Evolutionary conservation across 2,329 filamentous ascomycete genomes (phyloP).

Genomic region (Pseudovirgaria hyperparasitica): DNA sequence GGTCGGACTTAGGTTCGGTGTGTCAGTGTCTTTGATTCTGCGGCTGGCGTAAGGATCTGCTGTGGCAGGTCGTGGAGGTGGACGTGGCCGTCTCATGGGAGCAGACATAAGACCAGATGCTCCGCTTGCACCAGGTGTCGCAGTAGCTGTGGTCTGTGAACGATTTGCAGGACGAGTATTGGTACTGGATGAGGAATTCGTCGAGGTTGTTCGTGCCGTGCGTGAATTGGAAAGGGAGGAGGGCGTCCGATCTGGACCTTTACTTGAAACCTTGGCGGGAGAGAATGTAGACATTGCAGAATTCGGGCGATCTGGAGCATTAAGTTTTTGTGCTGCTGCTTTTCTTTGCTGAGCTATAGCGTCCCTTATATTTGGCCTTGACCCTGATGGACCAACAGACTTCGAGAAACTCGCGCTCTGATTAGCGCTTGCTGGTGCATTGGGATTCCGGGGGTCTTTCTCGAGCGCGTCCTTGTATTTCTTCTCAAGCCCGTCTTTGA

Average conservation of each 20-base stretch:
- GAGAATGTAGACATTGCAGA: constrained; percentile 44
- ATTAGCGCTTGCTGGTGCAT: constrained; percentile 36
- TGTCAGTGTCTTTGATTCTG: constrained; percentile 24
- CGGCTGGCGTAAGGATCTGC: constrained; percentile 39
- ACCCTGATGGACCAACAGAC: constrained; percentile 32
- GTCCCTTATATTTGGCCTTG: constrained; percentile 56
- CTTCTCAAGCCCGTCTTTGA: constrained; percentile 65
- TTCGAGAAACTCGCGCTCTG: constrained; percentile 38
- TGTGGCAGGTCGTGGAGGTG: constrained; percentile 35
- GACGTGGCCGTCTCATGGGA: constrained; percentile 40
- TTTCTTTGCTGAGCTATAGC: constrained; percentile 69
- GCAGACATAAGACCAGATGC: constrained; percentile 42
- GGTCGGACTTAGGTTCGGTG: constrained; percentile 33
- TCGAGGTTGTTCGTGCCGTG: constrained; percentile 16
- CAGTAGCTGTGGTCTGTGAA: constrained; percentile 18
- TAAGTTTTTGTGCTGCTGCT: too few relatives aligned
- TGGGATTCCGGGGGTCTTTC: constrained; percentile 73
- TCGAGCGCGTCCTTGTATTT: constrained; percentile 71
- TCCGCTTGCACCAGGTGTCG: constrained; percentile 15
- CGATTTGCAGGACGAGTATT: constrained; percentile 22
- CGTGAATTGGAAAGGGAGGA: constrained; percentile 20
- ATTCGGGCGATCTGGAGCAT: constrained; percentile 40
- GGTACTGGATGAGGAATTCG: constrained; percentile 17
- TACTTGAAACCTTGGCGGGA: constrained; percentile 32
- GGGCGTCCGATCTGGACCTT: too few relatives aligned